Conservation (phyloP, 768 basidiomycete species). For the Leccinum truebloodii region DNA sequence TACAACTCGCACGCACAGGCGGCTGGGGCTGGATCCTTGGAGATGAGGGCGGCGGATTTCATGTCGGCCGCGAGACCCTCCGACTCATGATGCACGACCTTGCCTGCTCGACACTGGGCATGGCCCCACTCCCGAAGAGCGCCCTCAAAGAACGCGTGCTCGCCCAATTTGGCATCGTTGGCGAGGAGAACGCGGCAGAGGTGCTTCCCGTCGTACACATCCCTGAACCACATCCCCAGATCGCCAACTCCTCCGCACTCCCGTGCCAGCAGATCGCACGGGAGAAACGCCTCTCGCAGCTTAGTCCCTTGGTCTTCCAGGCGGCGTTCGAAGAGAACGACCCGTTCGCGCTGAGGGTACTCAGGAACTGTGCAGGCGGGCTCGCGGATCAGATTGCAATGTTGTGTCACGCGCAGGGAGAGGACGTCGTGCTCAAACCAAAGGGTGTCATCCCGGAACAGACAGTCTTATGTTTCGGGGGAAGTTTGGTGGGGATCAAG, state of each 20-base stretch:
- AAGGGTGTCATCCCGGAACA: conserved; percentile 51
- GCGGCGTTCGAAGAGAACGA: conserved; percentile 73
- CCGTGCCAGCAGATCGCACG: conserved; percentile 40
- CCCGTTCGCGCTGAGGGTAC: conserved; percentile 59
- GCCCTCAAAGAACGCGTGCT: conserved; percentile 51
- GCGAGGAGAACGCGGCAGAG: conserved; percentile 51
- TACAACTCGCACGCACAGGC: conserved; percentile 69
- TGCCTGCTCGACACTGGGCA: conserved; percentile 48
- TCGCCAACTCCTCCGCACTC: conserved; percentile 17
- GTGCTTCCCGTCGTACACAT: conserved; percentile 64
- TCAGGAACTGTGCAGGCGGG: conserved; percentile 49
- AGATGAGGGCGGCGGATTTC: conserved; percentile 82
- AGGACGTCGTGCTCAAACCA: conserved; percentile 33
- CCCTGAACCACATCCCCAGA: conserved; percentile 48
- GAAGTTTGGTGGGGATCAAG: conserved; percentile 69
- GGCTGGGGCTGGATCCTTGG: conserved; percentile 88
- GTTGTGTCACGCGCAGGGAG: conserved; percentile 41
- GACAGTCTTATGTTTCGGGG: conserved; percentile 73
- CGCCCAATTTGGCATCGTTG: conserved; percentile 52
- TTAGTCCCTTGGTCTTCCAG: conserved; percentile 75
- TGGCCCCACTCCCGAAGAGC: conserved; percentile 18
- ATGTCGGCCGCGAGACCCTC: conserved; percentile 75
- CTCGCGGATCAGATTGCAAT: conserved; percentile 62
- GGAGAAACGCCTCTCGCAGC: conserved; percentile 74
- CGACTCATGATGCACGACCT: conserved; percentile 63